Base-by-base conservation (phyloP, 805 yeast species). In the Candida koratica region DNA sequence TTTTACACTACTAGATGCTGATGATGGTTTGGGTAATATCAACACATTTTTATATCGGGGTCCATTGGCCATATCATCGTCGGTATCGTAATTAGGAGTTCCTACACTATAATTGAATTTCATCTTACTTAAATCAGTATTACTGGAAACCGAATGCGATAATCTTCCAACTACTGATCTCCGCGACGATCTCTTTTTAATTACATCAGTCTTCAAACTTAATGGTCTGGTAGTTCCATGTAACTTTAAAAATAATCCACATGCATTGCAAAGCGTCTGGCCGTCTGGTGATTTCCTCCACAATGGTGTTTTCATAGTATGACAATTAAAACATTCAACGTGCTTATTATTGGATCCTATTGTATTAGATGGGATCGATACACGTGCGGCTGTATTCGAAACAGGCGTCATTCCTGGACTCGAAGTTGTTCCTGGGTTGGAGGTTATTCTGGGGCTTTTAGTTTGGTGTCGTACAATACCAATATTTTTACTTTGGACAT, bases 141-240 rank as follows among this genome's bases (percentile, higher is more conserved):
- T 4, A 35, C 23, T 39, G 3, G 48, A 44, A 24, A 44, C 18
- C 3, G 43, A 38, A 28, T 41, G 38, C 6, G 41, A 41, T 26
- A 40, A 28, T 35, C 39, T 39, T 5, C 34, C 23, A 11, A 19
- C 31, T 27, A 25, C 20, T 5, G 41, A 23, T 23, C 55, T 49
- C 30, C 75, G 71, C 3, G 78, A 69, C 39, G 68, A 67, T 47
- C 83, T 58, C 53, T 77, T 77, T 38, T 73, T 75, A 34, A 77
- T 77, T 9, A 73, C 71, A 44, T 75, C 81, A 0, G 77, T 75
- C 41, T 75, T 75, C 38, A 75, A 57, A 16, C 79, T 70, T 16
- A 77, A 56, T 1, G 83, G 83, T 34, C 83, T 56, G 52, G 75
- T 74, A 3, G 81, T 73, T 12, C 83, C 83, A 47, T 77, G 83